A percentile compares a stretch with the other conserved stretches of the same genome.
Conservation (phyloP, 2,329 filamentous ascomycete species). For the Fusarium zealandicum region DNA sequence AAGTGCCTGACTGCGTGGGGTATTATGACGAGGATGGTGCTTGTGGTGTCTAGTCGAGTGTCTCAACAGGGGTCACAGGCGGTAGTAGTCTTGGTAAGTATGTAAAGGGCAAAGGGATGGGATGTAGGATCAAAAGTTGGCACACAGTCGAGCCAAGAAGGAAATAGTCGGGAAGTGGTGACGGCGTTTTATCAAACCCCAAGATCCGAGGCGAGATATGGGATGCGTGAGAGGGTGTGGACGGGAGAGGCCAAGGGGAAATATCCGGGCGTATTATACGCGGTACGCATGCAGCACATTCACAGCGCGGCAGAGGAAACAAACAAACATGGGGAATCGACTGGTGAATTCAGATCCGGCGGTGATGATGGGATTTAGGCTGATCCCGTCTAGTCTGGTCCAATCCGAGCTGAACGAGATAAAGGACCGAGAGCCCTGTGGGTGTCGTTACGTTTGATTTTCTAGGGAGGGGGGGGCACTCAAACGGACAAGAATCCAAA, state of each 20-base stretch:
- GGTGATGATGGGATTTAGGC: conserved; percentile 22
- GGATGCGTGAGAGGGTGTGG: not conserved
- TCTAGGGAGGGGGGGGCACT: no score
- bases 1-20: not conserved
- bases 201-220: conserved; percentile 2
- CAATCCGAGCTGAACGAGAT: not conserved
- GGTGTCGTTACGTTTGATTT: no score
- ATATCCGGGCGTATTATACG: no score
- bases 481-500: no score
- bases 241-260: conserved; percentile 1
- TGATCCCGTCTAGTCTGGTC: conserved; percentile 16
- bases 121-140: conserved; percentile 10
- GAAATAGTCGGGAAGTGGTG: conserved; percentile 10
- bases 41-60: no score
- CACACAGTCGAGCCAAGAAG: not conserved
- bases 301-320: no score
- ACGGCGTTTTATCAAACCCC: conserved; percentile 19
- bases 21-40: no score
- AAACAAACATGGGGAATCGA: no score
- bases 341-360: not conserved
- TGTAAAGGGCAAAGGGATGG: no score
- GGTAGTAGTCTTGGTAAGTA: no score
- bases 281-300: no score
- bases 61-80: not conserved
- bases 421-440: conserved; percentile 29